Conservation (phyloP, 331 rosid species). For the Quercus lobata region DNA sequence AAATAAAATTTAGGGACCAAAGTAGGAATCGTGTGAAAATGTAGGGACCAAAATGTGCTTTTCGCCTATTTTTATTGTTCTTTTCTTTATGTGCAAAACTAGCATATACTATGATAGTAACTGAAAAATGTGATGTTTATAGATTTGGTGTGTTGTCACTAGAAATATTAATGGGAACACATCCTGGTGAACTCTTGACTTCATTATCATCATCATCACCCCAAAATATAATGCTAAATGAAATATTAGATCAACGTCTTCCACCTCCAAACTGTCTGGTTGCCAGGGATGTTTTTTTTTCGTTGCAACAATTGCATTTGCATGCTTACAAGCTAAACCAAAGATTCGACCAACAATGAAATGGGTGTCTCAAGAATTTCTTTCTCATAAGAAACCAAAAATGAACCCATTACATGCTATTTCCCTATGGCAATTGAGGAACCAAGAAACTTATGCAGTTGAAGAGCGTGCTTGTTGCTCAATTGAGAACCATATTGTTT, state of each 20-base stretch:
- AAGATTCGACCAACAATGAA: too few relatives aligned
- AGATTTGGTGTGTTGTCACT: slow-evolving; percentile 40
- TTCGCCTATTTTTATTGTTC: background rate
- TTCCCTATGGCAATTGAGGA: too few relatives aligned
- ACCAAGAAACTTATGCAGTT: background rate
- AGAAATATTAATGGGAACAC: slow-evolving; percentile 39
- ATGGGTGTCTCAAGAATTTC: too few relatives aligned
- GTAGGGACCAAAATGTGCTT: too few relatives aligned
- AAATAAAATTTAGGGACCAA: too few relatives aligned
- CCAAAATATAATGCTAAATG: slow-evolving; percentile 11
- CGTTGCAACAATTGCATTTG: background rate
- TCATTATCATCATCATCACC: background rate
- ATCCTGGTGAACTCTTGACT: slow-evolving; percentile 29
- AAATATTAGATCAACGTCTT: slow-evolving; percentile 34
- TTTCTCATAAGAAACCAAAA: too few relatives aligned
- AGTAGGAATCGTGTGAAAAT: too few relatives aligned
- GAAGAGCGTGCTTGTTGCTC: background rate
- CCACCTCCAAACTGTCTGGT: slow-evolving; percentile 8
- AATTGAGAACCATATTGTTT: background rate
- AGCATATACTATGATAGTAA: background rate
- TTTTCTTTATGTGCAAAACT: slow-evolving; percentile 9
- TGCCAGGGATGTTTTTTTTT: slow-evolving; percentile 15
- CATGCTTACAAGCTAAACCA: too few relatives aligned
- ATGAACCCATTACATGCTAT: too few relatives aligned
- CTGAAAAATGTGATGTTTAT: slow-evolving; percentile 41